A percentile compares a stretch with the other conserved stretches of the same genome.
phyloP scores from a whole-genome alignment of 2,329 filamentous ascomycete genomes.

The Lecanosticta acicola region DNA sequence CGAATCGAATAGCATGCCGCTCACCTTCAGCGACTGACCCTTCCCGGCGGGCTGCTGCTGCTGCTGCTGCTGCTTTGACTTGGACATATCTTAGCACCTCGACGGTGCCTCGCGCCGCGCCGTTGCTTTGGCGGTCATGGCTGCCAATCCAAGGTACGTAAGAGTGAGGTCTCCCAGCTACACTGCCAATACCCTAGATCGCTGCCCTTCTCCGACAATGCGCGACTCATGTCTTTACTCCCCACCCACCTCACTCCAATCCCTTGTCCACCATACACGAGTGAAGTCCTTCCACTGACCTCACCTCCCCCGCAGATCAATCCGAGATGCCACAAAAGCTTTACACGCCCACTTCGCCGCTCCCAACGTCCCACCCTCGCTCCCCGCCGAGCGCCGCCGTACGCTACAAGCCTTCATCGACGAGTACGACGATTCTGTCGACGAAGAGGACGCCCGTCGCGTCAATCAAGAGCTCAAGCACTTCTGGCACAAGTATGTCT shows the following conservation, averaged over 20 bases:
- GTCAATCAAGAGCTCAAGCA: constrained; percentile 65
- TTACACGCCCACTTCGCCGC: constrained; percentile 42
- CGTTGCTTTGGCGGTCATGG: neutral
- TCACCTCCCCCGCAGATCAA: constrained; percentile 1
- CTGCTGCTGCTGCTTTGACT: too few relatives aligned
- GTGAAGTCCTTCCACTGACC: neutral
- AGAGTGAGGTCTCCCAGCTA: neutral
- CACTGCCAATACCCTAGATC: neutral
- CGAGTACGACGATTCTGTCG: constrained; percentile 50
- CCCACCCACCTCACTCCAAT: neutral
- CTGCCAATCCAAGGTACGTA: neutral
- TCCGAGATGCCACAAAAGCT: constrained; percentile 41
- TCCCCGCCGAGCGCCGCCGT: constrained; percentile 53
- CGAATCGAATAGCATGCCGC: too few relatives aligned
- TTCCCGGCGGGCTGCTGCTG: too few relatives aligned
- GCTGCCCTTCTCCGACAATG: neutral
- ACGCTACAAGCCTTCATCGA: constrained; percentile 53
- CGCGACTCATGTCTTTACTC: neutral
- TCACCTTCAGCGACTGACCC: too few relatives aligned
- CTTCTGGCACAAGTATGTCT: constrained; percentile 61
- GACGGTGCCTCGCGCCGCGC: too few relatives aligned
- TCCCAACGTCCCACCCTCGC: constrained; percentile 45
- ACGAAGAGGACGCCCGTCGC: constrained; percentile 61
- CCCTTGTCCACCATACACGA: neutral
- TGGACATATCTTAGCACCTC: too few relatives aligned